phyloP scores from a whole-genome alignment of 2,329 filamentous ascomycete species.

The Parastagonospora avenae region DNA sequence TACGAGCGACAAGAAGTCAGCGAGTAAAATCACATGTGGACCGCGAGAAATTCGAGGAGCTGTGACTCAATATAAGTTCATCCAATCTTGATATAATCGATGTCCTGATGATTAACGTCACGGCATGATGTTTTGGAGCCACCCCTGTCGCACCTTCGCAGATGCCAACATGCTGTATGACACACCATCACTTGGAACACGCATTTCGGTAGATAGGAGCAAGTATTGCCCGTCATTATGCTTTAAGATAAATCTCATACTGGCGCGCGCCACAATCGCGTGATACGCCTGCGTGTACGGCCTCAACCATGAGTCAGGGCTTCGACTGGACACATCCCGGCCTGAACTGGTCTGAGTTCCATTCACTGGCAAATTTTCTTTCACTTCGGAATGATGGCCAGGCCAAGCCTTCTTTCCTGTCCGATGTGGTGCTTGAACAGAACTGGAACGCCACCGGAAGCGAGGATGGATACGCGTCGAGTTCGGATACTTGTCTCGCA shows the following conservation, averaged over 20 bases:
- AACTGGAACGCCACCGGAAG: background rate
- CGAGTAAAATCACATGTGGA: too few species aligned
- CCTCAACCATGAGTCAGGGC: background rate
- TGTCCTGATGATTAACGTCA: too few species aligned
- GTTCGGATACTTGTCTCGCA: background rate
- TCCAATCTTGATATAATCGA: too few species aligned
- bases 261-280: background rate
- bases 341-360: slow-evolving; percentile 4
- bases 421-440: slow-evolving; percentile 13
- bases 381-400: slow-evolving; percentile 32
- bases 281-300: background rate
- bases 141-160: too few species aligned
- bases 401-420: slow-evolving; percentile 19
- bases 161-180: too few species aligned
- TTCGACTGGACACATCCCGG: background rate
- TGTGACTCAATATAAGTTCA: too few species aligned
- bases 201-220: too few species aligned
- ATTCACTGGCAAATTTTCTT: slow-evolving; percentile 29
- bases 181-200: too few species aligned
- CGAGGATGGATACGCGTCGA: background rate
- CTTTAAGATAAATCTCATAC: background rate
- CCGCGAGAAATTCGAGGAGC: too few species aligned
- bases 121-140: too few species aligned
- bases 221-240: background rate
- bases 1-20: too few species aligned